phyloP scores from a whole-genome alignment of 352 stramenopile species.

The Globisporangium cederbergense region DNA sequence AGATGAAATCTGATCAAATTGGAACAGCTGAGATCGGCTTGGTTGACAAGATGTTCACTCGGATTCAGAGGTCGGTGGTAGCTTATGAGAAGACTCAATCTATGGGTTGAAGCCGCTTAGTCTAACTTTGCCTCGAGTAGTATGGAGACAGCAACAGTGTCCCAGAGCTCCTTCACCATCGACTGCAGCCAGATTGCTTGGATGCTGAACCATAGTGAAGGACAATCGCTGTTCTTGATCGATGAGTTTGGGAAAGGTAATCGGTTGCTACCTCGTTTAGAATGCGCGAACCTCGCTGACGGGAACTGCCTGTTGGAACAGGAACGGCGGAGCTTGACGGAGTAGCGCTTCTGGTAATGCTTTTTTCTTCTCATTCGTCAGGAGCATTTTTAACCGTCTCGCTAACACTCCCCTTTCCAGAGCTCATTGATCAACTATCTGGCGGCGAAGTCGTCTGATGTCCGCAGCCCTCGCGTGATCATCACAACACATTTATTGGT shows the following conservation, averaged over 20 bases:
- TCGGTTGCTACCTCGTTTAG: constrained; percentile 1
- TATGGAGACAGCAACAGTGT: constrained; percentile 70
- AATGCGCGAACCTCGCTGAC: background rate
- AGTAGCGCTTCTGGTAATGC: constrained; percentile 62
- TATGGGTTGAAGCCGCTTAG: background rate
- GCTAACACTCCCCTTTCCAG: constrained; percentile 26
- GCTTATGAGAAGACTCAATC: background rate
- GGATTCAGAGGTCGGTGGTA: constrained; percentile 67
- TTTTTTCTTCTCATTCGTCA: constrained; percentile 1
- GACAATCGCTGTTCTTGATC: constrained; percentile 68
- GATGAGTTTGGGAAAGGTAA: constrained; percentile 87
- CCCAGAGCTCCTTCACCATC: constrained; percentile 86
- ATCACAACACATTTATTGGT: constrained; percentile 85
- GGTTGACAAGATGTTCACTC: constrained; percentile 73
- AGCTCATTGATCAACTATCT: constrained; percentile 63
- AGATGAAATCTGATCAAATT: background rate
- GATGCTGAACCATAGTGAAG: constrained; percentile 76
- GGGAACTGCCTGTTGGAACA: constrained; percentile 12
- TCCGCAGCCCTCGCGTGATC: constrained; percentile 49
- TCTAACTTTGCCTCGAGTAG: constrained; percentile 21
- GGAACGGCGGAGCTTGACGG: constrained; percentile 75
- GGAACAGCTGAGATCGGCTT: constrained; percentile 65
- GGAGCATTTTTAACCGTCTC: background rate
- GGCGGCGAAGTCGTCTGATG: constrained; percentile 22
- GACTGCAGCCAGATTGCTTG: constrained; percentile 85